These are phyloP conservation scores for Zea luxurians DNA, from an alignment of 176 grass and related monocot genomes.

Conservation along the genomic window DNA sequence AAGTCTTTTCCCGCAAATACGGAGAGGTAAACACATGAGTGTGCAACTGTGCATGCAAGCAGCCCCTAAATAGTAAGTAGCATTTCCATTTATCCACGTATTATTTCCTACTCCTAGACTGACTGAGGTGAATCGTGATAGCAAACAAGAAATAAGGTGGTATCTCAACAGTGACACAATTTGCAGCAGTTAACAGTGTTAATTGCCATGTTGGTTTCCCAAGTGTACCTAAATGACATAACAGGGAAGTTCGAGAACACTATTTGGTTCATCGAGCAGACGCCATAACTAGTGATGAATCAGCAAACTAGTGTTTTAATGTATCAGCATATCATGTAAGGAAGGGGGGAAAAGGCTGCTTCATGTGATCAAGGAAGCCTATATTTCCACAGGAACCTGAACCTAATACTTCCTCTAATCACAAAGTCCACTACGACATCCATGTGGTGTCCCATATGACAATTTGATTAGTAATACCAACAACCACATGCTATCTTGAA, in stretches of 20 bases:
- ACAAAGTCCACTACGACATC: neutral
- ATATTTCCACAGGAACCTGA: neutral
- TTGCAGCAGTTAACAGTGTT: neutral
- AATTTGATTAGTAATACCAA: neutral
- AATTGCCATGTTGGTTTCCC: neutral
- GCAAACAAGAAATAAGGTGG: neutral
- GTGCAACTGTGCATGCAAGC: neutral
- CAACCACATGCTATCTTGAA: neutral
- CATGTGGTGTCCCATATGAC: neutral
- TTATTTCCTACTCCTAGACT: neutral
- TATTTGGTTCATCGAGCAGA: neutral
- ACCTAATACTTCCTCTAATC: neutral
- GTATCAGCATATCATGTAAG: neutral
- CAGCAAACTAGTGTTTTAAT: constrained; percentile 5
- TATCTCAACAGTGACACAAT: neutral
- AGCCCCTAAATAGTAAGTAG: constrained; percentile 10
- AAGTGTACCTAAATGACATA: neutral
- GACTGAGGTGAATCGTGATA: neutral
- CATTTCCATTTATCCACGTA: neutral
- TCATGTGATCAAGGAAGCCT: neutral
- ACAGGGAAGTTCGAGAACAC: neutral
- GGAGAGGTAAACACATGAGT: no score
- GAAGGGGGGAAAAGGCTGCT: neutral
- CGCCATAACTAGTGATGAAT: constrained; percentile 11
- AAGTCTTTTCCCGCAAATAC: no score